Evolutionary conservation across 2,329 filamentous ascomycete species (phyloP), one percentile per base, ranked within the genome.

Genomic region (Cladosporium sp.): DNA sequence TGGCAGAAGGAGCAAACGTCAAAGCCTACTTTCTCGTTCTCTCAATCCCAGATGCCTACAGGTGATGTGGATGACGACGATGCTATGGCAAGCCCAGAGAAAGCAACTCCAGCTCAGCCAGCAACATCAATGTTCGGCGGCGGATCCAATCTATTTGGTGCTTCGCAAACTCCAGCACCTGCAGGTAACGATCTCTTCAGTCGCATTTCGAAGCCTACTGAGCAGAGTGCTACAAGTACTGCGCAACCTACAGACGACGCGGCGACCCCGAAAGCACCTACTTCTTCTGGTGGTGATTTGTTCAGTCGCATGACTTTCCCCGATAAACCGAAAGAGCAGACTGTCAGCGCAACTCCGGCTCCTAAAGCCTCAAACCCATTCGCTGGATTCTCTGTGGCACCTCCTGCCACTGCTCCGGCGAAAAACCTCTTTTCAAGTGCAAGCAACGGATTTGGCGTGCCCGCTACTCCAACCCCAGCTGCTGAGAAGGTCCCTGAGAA

Each of bases 51-150:
- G 25, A 55, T 49, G 49, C n/a, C 57, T 17, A 39, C 49, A 1
- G 39, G 36, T 38, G 25, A 59, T 30, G 42, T 43, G 7, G 62
- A 66, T 40, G 63, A 68, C 37, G 64, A 69, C 52, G 65, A 65
- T 20, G 65, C 64, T 39, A 69, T 67, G 66, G 58, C 59, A n/a
- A 70, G 63, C 14, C 64, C 66, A 6, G 58, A 59, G 36, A 55
- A 58, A 50, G 50, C 55, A 47, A 55, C 58, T 25, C 60, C 61
- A 12, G 56, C 59, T 25, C 40, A 59, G 40, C 59, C 59, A 34
- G 14, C 38, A 37, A 22, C 39, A 17, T 17, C 49, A 47, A 34
- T 17, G 8, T 43, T 58, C 14, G 39, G 38, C 30, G 38, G 47
- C 22, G 30, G 47, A 1, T 55, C 58, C 14, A 59, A 34, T 22